A percentile compares a stretch with the other conserved stretches of the same genome.
Evolutionary conservation across 2,329 filamentous ascomycete species (phyloP).

Genomic region (Aspergillus nomiae): DNA sequence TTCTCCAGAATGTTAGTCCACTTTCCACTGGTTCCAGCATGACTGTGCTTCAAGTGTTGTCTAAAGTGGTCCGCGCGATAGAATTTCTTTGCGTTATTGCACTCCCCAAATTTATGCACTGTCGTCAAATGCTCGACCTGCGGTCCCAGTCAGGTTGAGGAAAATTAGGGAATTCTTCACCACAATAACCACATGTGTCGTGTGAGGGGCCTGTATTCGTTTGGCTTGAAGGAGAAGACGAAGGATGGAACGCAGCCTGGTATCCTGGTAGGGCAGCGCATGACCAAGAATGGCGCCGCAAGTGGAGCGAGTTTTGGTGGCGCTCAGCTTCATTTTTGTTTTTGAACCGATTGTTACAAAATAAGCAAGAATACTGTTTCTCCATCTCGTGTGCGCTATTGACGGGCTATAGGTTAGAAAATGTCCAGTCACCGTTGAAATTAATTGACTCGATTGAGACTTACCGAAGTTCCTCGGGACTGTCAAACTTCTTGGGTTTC

Average conservation of each 20-base stretch:
- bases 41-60: conserved; percentile 96
- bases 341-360: conserved; percentile 94
- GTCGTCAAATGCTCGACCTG: conserved; percentile 81
- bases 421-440: background rate
- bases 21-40: conserved; percentile 92
- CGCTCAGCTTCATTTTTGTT: conserved; percentile 98
- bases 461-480: conserved; percentile 79
- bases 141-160: conserved; percentile 84
- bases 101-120: conserved; percentile 95
- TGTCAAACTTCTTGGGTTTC: conserved; percentile 94
- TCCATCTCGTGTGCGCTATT: conserved; percentile 82
- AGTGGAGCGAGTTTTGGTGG: conserved; percentile 91
- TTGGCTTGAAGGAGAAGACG: conserved; percentile 52
- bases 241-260: conserved; percentile 84
- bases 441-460: conserved; percentile 32
- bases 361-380: conserved; percentile 93
- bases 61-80: conserved; percentile 97
- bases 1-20: conserved; percentile 99
- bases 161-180: conserved; percentile 78
- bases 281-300: conserved; percentile 93
- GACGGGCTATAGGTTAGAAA: background rate
- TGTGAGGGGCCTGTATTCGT: conserved; percentile 38
- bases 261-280: conserved; percentile 79
- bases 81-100: conserved; percentile 98
- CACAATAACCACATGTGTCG: conserved; percentile 93